A percentile compares a stretch with the other conserved stretches of the same genome.
Conservation (phyloP, 2,329 filamentous ascomycete genomes). For the Colletotrichum endophyticum region DNA sequence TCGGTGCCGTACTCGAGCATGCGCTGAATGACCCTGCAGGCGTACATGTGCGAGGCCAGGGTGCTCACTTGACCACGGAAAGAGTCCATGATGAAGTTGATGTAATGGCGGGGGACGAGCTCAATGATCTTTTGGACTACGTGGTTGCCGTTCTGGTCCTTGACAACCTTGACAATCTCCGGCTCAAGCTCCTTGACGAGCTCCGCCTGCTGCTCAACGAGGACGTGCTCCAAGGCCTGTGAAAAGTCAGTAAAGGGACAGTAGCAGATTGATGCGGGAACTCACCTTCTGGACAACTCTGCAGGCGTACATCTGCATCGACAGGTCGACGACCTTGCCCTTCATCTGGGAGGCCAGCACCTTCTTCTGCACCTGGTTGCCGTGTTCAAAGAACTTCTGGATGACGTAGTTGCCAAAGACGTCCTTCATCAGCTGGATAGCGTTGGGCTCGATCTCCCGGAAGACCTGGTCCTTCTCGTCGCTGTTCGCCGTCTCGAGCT, state of each 20-base stretch:
- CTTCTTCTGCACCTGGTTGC: conserved; percentile 92
- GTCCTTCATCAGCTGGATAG: conserved; percentile 90
- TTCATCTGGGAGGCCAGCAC: conserved; percentile 86
- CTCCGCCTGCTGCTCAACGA: conserved; percentile 88
- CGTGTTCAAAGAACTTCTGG: conserved; percentile 96
- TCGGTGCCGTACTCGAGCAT: conserved; percentile 84
- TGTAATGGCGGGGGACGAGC: conserved; percentile 75
- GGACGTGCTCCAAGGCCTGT: conserved; percentile 84
- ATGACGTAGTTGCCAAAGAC: conserved; percentile 99
- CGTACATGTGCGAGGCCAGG: conserved; percentile 81
- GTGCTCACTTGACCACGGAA: conserved; percentile 77
- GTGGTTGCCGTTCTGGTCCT: conserved; percentile 92
- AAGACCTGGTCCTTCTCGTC: conserved; percentile 95
- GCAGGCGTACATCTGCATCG: conserved; percentile 90
- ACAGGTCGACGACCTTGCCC: conserved; percentile 79
- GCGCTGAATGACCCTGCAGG: conserved; percentile 91
- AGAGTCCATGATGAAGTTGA: conserved; percentile 84
- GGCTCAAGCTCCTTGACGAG: conserved; percentile 83
- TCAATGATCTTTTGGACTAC: conserved; percentile 95
- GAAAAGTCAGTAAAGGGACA: neutral
- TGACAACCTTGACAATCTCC: conserved; percentile 78
- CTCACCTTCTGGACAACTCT: conserved; percentile 91
- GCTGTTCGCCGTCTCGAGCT: conserved; percentile 89
- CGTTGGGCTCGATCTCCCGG: conserved; percentile 82
- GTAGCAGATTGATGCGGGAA: neutral